A percentile compares a stretch with the other conserved stretches of the same genome.
These are phyloP conservation scores for Colletotrichum sp. DNA, from an alignment of 2,329 filamentous ascomycete species.

Conservation along the genomic window DNA sequence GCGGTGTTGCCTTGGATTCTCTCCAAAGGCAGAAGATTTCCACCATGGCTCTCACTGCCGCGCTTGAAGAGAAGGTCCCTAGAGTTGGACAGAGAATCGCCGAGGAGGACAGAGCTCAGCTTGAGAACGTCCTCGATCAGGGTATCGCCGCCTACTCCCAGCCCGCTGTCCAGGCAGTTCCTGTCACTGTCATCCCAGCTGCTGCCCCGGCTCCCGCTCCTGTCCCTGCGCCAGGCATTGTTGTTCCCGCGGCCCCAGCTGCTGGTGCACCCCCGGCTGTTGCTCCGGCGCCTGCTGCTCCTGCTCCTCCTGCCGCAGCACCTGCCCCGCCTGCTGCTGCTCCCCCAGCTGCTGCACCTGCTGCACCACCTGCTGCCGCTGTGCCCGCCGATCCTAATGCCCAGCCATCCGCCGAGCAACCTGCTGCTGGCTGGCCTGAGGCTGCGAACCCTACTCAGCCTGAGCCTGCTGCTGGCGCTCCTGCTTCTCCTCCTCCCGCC, in stretches of 20 bases:
- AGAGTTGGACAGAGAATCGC: slow-evolving; percentile 29
- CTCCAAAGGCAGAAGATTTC: slow-evolving; percentile 27
- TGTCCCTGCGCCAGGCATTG: background rate
- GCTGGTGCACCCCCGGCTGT: background rate
- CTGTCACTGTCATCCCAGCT: background rate
- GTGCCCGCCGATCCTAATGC: background rate
- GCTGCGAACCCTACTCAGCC: background rate
- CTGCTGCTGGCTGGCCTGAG: background rate
- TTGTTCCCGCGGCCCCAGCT: background rate
- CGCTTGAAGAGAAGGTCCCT: slow-evolving; percentile 29
- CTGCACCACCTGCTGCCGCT: background rate
- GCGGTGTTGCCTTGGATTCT: slow-evolving; percentile 23
- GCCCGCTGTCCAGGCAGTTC: slow-evolving; percentile 1
- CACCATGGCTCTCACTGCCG: slow-evolving; percentile 24
- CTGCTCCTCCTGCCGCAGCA: background rate
- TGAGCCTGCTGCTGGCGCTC: background rate
- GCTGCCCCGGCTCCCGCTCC: background rate
- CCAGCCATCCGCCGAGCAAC: background rate
- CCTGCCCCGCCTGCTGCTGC: background rate
- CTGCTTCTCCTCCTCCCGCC: background rate
- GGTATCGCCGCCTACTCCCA: slow-evolving; percentile 24
- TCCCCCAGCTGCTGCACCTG: background rate
- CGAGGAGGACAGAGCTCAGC: slow-evolving; percentile 24
- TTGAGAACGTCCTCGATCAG: slow-evolving; percentile 24
- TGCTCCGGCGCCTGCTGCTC: background rate